These are phyloP conservation scores for Cyamopsis tetragonoloba DNA, from an alignment of 306 rosid species.

Conservation along the genomic window DNA sequence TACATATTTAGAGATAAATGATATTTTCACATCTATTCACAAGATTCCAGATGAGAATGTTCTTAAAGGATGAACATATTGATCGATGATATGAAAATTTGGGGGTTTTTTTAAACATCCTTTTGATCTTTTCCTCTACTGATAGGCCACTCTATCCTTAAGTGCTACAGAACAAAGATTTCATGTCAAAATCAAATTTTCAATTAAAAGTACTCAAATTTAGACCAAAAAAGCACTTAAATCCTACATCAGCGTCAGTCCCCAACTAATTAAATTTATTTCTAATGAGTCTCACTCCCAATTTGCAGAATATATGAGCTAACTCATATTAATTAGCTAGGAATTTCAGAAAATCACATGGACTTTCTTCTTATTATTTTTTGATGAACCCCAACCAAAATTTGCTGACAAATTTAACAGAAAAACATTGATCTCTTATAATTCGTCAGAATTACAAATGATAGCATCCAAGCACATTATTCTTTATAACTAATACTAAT, in stretches of 20 bases:
- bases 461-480: too few relatives aligned
- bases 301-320: too few relatives aligned
- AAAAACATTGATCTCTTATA: too few relatives aligned
- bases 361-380: too few relatives aligned
- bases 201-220: background rate
- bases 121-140: background rate
- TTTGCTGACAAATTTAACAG: too few relatives aligned
- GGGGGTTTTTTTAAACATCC: background rate
- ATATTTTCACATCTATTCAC: background rate
- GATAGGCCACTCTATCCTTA: background rate
- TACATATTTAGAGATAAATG: background rate
- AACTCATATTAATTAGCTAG: too few relatives aligned
- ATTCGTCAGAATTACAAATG: too few relatives aligned
- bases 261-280: background rate
- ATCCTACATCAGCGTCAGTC: background rate
- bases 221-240: background rate
- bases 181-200: constrained; percentile 9
- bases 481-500: too few relatives aligned
- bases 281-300: background rate
- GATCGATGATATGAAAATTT: background rate
- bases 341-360: too few relatives aligned
- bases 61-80: background rate
- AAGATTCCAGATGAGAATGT: background rate
- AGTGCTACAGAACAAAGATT: background rate
- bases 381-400: too few relatives aligned